Base-by-base conservation (phyloP, 1,284 basidiomycete species). In the Papiliotrema laurentii region DNA sequence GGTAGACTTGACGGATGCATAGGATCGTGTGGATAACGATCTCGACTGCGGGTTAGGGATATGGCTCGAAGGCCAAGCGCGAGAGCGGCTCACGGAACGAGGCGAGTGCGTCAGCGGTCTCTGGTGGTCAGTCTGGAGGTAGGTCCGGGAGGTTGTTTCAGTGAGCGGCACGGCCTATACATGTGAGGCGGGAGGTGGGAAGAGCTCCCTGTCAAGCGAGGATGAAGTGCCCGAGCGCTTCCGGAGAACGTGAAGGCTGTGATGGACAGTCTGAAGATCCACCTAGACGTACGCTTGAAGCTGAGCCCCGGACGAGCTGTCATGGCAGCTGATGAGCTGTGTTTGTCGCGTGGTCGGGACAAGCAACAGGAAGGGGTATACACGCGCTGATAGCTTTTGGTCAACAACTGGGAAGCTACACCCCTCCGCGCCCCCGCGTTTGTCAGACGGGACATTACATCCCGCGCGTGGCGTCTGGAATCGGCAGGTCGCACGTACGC, bases 21-120 rank as follows among this genome's bases (percentile, higher is more conserved):
- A 97, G 79, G 52, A 97, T 88, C 1, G 85, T 86, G 68, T 97
- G 92, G 51, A 96, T 84, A 2, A 89, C 87, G 22, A 93, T 87
- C 70, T 97, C 93, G 60, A 97, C 90, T 93, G 47, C 18, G 19
- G n/a, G 14, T 21, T 34, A 31, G 16, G 11, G 14, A 34, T n/a
- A 5, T 22, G 7, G 5, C 5, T 14, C 35, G 16, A 28, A 40
- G 31, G 21, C 30, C 28, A 4, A 22, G n/a, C 24, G 19, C 5
- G n/a, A n/a, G n/a, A 18, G 34, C 1, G 34, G 54, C 66, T 25
- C 43, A 71, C 69, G 55, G 49, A 70, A 67, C 0, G 68, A 67
- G 6, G 66, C 58, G n/a, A 71, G 43, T 1, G 61, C 59, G 19
- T 68, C 59, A 24, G 54, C 63, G n/a, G 62, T 69, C 28, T 68